Base-by-base conservation (phyloP, 371 early-diverging fungal species). In the Rhizopus arrhizus region DNA sequence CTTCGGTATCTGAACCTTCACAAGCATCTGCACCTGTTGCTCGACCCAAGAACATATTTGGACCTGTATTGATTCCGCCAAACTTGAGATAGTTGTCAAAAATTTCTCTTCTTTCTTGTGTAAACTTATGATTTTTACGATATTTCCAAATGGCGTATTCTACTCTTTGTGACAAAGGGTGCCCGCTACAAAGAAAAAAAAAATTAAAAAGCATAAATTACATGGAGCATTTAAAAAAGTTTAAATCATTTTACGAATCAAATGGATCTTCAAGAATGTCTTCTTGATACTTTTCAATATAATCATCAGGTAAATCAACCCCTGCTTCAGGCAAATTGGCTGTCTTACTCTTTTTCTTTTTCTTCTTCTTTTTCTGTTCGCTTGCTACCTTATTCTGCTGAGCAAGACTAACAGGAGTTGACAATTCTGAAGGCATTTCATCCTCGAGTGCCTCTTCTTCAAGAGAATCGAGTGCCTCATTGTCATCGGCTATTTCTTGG, bases 141-240 rank as follows among this genome's bases (percentile, higher is more conserved):
- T 83, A 85, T 28, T 77, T 80, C 58, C 76, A 75, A 35, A 85
- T 74, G 0, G 86, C 86, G 54, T 81, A 75, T 58, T 83, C 86
- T 8, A 85, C 77, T 38, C 86, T 74, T 38, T 82, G 79, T 0
- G 78, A 64, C 9, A 78, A 58, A 7, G 86, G 74, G 13, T 66
- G 64, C 9, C 63, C 59, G 28, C 82, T 83, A 53, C 0, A 16
- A 52, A 22, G 33, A 47, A n/a, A 49, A 34, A 5, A 15, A 33
- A 59, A 32, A 45, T n/a, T 48, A 32, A 33, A 12, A 22, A 1
- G 22, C 2, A 22, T 22, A 22, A 22, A 22, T 22, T 22, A 22
- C 22, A 22, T 22, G 22, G 22, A 22, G 22, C 22, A 22, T 22
- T 22, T 22, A 22, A 22, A 12, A 11, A n/a, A 7, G 9, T 45